Percentiles rank a stretch among this genome's conserved stretches.
Conservation (phyloP, 805 yeast species). For the Starmerella kuoi region DNA sequence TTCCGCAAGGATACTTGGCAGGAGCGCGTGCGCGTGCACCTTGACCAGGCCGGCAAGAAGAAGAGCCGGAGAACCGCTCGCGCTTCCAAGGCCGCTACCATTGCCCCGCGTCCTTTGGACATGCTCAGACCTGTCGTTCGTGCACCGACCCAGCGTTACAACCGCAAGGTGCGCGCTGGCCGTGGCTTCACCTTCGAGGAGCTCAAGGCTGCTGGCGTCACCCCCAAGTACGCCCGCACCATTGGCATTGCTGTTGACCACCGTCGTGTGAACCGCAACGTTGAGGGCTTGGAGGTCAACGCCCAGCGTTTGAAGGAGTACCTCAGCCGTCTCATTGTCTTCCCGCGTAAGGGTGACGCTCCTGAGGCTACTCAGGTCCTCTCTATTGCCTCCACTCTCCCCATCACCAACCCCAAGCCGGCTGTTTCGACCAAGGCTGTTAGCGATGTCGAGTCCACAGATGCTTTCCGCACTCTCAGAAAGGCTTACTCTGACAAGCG, state of each 20-base stretch:
- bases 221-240: slow-evolving; percentile 89
- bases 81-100: slow-evolving; percentile 81
- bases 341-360: slow-evolving; percentile 73
- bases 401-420: slow-evolving; percentile 65
- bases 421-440: slow-evolving; percentile 85
- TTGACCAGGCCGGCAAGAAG: slow-evolving; percentile 99
- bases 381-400: slow-evolving; percentile 67
- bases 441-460: slow-evolving; percentile 50
- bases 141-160: slow-evolving; percentile 97
- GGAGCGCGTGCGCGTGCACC: slow-evolving; percentile 98
- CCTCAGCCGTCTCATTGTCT: slow-evolving; percentile 88
- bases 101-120: slow-evolving; percentile 98
- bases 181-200: slow-evolving; percentile 98
- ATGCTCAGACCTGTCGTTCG: slow-evolving; percentile 94
- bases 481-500: slow-evolving; percentile 88
- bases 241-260: slow-evolving; percentile 98
- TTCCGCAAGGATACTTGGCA: slow-evolving; percentile 99
- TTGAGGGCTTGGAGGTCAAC: slow-evolving; percentile 87
- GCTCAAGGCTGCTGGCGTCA: slow-evolving; percentile 91
- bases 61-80: slow-evolving; percentile 92
- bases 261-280: slow-evolving; percentile 98
- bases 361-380: slow-evolving; percentile 56
- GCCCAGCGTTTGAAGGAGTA: slow-evolving; percentile 94
- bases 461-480: slow-evolving; percentile 91
- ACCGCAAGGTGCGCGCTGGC: slow-evolving; percentile 99